Conservation (phyloP, 495 filamentous ascomycete genomes). For the Parathielavia hyrcaniae region DNA sequence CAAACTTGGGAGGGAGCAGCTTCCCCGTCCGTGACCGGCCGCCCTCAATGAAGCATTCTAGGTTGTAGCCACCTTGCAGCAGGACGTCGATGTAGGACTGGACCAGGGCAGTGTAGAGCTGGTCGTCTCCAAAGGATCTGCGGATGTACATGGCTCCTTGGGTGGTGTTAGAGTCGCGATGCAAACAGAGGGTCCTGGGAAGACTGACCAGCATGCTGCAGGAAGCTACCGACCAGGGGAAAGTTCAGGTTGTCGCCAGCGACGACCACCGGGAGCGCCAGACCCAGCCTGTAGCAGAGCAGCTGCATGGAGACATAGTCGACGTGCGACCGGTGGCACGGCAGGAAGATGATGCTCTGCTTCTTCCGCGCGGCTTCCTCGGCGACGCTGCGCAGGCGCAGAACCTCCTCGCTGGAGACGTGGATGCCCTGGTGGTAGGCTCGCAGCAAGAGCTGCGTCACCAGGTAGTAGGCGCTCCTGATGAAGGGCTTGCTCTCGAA, state of each 20-base stretch:
- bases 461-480: slow-evolving; percentile 80
- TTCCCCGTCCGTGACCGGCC: slow-evolving; percentile 90
- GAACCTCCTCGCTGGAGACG: slow-evolving; percentile 87
- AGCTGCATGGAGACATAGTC: slow-evolving; percentile 92
- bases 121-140: slow-evolving; percentile 84
- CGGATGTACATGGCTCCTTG: slow-evolving; percentile 90
- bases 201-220: slow-evolving; percentile 76
- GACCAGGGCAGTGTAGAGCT: slow-evolving; percentile 81
- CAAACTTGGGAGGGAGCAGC: slow-evolving; percentile 87
- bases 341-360: slow-evolving; percentile 92
- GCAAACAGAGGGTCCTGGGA: background rate
- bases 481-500: slow-evolving; percentile 95
- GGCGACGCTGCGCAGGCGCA: slow-evolving; percentile 72
- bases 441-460: slow-evolving; percentile 79
- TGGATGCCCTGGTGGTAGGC: slow-evolving; percentile 98
- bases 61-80: slow-evolving; percentile 82
- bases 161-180: slow-evolving; percentile 2
- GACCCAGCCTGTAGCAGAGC: slow-evolving; percentile 87
- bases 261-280: slow-evolving; percentile 86
- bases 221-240: slow-evolving; percentile 77
- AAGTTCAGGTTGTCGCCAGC: slow-evolving; percentile 96
- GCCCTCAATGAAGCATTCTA: slow-evolving; percentile 96
- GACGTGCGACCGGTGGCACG: slow-evolving; percentile 89
- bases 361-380: slow-evolving; percentile 76
- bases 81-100: slow-evolving; percentile 94